A percentile compares a stretch with the other conserved stretches of the same genome.
Conservation (phyloP, 1,284 basidiomycete genomes). For the Malassezia caprae region DNA sequence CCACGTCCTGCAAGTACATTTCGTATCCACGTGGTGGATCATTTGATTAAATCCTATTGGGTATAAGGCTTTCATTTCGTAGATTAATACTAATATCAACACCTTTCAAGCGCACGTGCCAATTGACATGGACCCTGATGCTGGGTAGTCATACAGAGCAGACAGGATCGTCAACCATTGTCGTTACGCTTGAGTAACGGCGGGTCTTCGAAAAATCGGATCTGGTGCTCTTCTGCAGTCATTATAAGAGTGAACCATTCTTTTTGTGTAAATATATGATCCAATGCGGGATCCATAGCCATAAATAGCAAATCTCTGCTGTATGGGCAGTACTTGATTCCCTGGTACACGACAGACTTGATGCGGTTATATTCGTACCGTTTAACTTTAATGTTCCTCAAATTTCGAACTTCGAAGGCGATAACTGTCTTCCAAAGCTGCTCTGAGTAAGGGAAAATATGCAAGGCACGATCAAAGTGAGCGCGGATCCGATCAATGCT, state of each 20-base stretch:
- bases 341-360: conserved; percentile 10
- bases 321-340: conserved; percentile 8
- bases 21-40: background rate
- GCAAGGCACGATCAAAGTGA: background rate
- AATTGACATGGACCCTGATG: background rate
- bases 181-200: background rate
- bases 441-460: background rate
- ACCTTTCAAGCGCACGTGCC: background rate
- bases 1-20: background rate
- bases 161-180: background rate
- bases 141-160: background rate
- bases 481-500: background rate
- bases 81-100: background rate
- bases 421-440: background rate
- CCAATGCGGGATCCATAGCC: background rate
- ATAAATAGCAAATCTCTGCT: conserved; percentile 7
- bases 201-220: conserved; percentile 6
- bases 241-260: background rate
- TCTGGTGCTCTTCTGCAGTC: conserved; percentile 9
- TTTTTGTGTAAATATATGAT: background rate
- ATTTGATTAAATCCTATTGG: background rate
- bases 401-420: background rate
- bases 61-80: background rate
- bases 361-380: background rate
- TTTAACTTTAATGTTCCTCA: background rate